Evolutionary conservation across 1,284 basidiomycete species (phyloP).

Genomic region (Fomitopsis palustris): DNA sequence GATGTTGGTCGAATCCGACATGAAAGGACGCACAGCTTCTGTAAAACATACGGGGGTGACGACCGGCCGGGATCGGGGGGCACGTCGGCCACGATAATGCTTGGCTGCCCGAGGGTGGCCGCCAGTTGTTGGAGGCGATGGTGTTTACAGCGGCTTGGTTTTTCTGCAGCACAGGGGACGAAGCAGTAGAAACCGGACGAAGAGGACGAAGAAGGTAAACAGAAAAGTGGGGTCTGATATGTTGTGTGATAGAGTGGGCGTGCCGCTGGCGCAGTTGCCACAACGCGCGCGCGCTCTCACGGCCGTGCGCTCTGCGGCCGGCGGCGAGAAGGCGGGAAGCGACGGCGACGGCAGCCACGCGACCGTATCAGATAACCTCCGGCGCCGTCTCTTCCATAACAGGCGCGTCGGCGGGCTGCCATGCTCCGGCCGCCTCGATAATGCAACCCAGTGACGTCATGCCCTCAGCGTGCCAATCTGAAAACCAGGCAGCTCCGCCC

Average conservation of each 20-base stretch:
- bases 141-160: not conserved
- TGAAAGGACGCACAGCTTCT: not conserved
- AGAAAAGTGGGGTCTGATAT: constrained; percentile 14
- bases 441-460: not conserved
- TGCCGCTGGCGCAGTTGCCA: not conserved
- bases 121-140: not conserved
- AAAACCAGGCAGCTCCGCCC: not conserved
- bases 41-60: not conserved
- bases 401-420: not conserved
- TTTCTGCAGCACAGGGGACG: not conserved
- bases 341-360: not conserved
- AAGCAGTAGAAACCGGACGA: constrained; percentile 1
- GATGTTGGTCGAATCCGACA: not conserved
- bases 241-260: not conserved
- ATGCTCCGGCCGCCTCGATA: constrained; percentile 1
- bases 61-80: not conserved
- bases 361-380: not conserved
- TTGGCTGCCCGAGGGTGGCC: not conserved
- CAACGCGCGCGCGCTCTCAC: not conserved
- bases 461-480: not conserved
- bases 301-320: not conserved
- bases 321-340: not conserved
- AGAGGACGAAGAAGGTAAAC: constrained; percentile 12
- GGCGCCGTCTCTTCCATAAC: not conserved
- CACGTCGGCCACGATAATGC: not conserved